These are phyloP conservation scores for Fusarium devonianum DNA, from an alignment of 2,329 filamentous ascomycete species.

Conservation along the genomic window DNA sequence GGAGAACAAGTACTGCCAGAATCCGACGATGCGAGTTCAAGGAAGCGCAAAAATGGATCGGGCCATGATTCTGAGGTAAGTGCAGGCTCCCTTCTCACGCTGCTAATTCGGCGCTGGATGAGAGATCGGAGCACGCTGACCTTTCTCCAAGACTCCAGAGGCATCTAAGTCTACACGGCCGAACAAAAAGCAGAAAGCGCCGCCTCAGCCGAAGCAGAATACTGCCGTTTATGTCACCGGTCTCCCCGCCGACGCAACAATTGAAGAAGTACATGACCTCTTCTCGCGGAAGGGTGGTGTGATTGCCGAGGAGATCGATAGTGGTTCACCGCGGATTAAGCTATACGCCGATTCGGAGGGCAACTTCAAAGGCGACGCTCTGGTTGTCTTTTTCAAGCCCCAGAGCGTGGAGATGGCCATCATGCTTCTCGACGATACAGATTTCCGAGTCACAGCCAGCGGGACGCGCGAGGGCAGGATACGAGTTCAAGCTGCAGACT, in stretches of 20 bases:
- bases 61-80: slow-evolving; percentile 54
- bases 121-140: slow-evolving; percentile 5
- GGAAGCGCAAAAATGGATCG: slow-evolving; percentile 54
- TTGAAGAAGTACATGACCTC: slow-evolving; percentile 80
- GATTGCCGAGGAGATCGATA: slow-evolving; percentile 93
- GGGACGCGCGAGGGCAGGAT: slow-evolving; percentile 70
- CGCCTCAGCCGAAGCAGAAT: slow-evolving; percentile 69
- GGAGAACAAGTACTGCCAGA: slow-evolving; percentile 38
- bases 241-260: slow-evolving; percentile 79
- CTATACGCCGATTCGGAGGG: slow-evolving; percentile 85
- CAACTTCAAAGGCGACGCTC: slow-evolving; percentile 89
- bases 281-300: slow-evolving; percentile 88
- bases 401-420: slow-evolving; percentile 91
- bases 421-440: slow-evolving; percentile 79
- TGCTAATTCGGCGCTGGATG: not conserved
- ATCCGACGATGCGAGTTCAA: slow-evolving; percentile 40
- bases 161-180: slow-evolving; percentile 50
- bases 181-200: slow-evolving; percentile 56
- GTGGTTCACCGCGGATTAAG: slow-evolving; percentile 86
- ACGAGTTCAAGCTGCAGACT: slow-evolving; percentile 83
- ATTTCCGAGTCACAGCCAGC: slow-evolving; percentile 71
- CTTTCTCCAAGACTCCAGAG: slow-evolving; percentile 36
- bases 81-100: slow-evolving; percentile 1
- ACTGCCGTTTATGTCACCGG: slow-evolving; percentile 93
- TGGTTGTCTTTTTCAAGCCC: slow-evolving; percentile 93